These are phyloP conservation scores for Bruguiera hainesii DNA, from an alignment of 441 rosid genomes.

Conservation along the genomic window DNA sequence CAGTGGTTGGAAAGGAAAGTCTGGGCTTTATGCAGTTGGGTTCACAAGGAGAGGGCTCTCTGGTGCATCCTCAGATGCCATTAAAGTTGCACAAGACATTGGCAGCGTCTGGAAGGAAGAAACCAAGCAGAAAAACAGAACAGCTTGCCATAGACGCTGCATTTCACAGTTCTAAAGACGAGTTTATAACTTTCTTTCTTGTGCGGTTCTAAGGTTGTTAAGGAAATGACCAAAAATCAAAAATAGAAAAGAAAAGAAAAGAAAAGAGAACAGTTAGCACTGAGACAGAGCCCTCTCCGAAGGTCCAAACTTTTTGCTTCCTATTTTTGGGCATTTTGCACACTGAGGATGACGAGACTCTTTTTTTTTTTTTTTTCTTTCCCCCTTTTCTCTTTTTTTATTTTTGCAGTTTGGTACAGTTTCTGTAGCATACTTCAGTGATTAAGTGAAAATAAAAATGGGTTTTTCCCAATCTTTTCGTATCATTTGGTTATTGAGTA, in stretches of 20 bases:
- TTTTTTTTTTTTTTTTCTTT: not conserved
- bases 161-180: slow-evolving; percentile 56
- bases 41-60: slow-evolving; percentile 92
- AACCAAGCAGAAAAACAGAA: slow-evolving; percentile 50
- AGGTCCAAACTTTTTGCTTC: slow-evolving; percentile 44
- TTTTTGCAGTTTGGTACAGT: slow-evolving; percentile 11
- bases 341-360: slow-evolving; percentile 66
- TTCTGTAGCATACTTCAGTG: slow-evolving; percentile 11
- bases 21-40: slow-evolving; percentile 89
- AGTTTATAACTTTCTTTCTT: slow-evolving; percentile 11
- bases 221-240: not conserved
- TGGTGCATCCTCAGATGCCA: slow-evolving; percentile 73
- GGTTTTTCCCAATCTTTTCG: slow-evolving; percentile 6
- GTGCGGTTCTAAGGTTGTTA: slow-evolving; percentile 1
- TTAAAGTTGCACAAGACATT: slow-evolving; percentile 62
- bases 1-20: slow-evolving; percentile 77
- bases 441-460: slow-evolving; percentile 12
- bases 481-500: not conserved
- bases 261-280: slow-evolving; percentile 21
- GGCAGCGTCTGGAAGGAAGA: slow-evolving; percentile 64
- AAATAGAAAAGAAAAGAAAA: slow-evolving; percentile 16
- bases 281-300: slow-evolving; percentile 55
- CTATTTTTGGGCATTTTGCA: slow-evolving; percentile 46
- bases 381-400: not conserved
- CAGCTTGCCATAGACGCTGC: slow-evolving; percentile 65